Percentiles rank a stretch among this genome's conserved stretches.
phyloP scores from a whole-genome alignment of 208 protist genomes.

The Tetramitus jugosus region DNA sequence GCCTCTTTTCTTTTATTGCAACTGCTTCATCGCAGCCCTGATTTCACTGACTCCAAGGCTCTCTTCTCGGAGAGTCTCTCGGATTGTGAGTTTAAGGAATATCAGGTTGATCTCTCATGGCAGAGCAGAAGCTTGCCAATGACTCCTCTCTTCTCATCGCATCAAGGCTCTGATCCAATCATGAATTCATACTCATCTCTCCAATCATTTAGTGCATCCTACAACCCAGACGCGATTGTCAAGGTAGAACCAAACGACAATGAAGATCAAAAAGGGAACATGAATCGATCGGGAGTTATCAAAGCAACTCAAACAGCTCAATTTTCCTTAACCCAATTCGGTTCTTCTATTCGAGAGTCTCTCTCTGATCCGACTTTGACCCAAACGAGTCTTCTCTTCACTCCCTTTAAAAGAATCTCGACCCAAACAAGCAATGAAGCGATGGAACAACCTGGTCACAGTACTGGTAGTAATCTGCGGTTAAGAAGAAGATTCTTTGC shows the following conservation, averaged over 20 bases:
- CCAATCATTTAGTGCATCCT: background rate
- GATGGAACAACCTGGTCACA: background rate
- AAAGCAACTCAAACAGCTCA: background rate
- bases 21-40: constrained; percentile 29
- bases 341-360: background rate
- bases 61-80: constrained; percentile 43
- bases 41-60: constrained; percentile 29
- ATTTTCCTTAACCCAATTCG: background rate
- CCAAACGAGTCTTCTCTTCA: constrained; percentile 11
- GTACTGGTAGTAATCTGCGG: too few relatives aligned
- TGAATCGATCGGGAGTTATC: background rate
- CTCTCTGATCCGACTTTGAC: background rate
- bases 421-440: background rate
- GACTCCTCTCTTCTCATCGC: constrained; percentile 25
- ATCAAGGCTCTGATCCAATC: too few relatives aligned
- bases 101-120: constrained; percentile 42
- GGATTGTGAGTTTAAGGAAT: constrained; percentile 47
- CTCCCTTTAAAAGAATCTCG: background rate
- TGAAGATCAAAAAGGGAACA: too few relatives aligned
- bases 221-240: too few relatives aligned
- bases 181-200: background rate
- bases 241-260: too few relatives aligned
- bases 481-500: constrained; percentile 27
- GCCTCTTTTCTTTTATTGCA: constrained; percentile 37
- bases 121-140: constrained; percentile 38